Evolutionary conservation across 2,329 filamentous ascomycete species (phyloP), one percentile per base, ranked within the genome.

Genomic region (Diaporthe longicolla): DNA sequence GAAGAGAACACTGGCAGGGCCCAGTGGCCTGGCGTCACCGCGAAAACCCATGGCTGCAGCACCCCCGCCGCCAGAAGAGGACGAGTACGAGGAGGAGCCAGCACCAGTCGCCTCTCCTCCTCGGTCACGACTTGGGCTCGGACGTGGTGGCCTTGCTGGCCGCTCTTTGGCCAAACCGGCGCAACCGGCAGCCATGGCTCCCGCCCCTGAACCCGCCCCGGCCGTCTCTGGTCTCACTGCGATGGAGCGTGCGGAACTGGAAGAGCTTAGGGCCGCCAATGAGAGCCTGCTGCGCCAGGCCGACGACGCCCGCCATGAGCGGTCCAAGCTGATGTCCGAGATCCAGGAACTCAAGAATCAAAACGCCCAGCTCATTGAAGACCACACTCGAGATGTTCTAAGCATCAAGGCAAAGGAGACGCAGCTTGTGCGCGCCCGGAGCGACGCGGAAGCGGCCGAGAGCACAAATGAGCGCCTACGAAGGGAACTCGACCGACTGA

Each of bases 381-480:
- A 98, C 79, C 96, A 98, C 82, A 99, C 97, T 0, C 90, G 96
- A 63, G 96, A 99, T 79, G 95, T 98, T 0, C 88, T 99, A 55
- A 97, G 95, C 78, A 97, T 99, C 85, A 98, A 98, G 83, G 97
- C 97, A 19, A 99, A 99, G 84, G 97, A 99, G 83, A 98, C 97
- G 4, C 97, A 99, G 79, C 89, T 99, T 7, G 96, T 98, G 13
- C 93, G 97, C 58, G 95, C 97, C 15, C 90, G 95, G 71, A 95
- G 94, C 77, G 97, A 99, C 80, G 94, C 93, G 43, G 96, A 98
- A 82, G 92, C 94, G 0, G 94, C 95, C 0, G 95, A 98, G 81
- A 92, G 95, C 79, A 93, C 92, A 74, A 95, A 97, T 70, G 94
- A 97, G 76, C 93, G 94, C 73, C 89, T 98, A 70, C 89, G 93